Evolutionary conservation across 768 basidiomycete genomes (phyloP), one percentile per base, ranked within the genome.

Genomic region (Candolleomyces eurysporus): DNA sequence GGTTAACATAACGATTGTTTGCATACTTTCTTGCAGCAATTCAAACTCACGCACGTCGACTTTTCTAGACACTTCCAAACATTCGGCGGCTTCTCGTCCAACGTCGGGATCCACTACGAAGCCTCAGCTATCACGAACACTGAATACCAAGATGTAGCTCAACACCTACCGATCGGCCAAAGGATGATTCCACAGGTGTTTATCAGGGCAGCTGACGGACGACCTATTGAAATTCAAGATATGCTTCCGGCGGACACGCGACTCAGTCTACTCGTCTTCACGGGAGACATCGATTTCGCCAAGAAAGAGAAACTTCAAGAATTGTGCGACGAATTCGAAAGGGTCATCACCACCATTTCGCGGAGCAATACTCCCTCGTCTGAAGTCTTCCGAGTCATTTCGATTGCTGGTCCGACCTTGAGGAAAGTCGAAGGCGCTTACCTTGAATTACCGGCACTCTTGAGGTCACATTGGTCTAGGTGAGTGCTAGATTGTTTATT

Each of bases 391-490:
- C 79, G 82, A 48, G 72, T 84, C 13, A 45, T 81, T 19, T 59
- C 77, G 1, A 77, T 83, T 57, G 71, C 75, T 59, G 67, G 75
- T 32, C 68, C 71, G 11, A 75, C 65, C 40, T 81, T 80, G 63
- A 67, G 73, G 51, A 70, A 65, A 16, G 76, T 83, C 5, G 69
- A 73, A 52, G 79, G 79, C 61, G 80, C 75, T 30, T 14, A 31
- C 32, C 52, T 17, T 3, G 79, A 80, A 45, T 64, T 87, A 11
- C 85, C 85, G 1, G 62, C 64, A 45, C 57, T 77, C 9, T 72
- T 87, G 59, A 72, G 83, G 54, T 68, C 78, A 9, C 86, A 87
- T 69, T 87, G 86, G 86, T 81, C 84, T 0, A 86, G 81, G 86
- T 86, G 54, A 57, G 79, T 75, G 59, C 8, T 48, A 46, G 16